phyloP scores from a whole-genome alignment of 192 early-diverging fungal species.

The Backusella morwellensis region DNA sequence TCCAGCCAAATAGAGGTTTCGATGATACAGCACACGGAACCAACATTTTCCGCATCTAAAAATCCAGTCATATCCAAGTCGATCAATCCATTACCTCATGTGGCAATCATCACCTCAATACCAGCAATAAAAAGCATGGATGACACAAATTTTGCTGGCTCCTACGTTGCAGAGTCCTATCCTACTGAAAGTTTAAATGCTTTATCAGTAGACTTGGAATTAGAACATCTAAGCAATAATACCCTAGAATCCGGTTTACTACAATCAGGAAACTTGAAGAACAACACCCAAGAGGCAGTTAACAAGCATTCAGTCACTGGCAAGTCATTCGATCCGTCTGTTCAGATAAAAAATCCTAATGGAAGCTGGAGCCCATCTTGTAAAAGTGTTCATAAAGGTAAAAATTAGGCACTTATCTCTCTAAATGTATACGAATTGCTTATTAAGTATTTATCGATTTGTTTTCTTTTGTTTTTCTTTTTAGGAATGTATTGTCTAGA shows the following conservation, averaged over 20 bases:
- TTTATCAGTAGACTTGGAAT: not conserved
- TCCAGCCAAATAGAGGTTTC: not conserved
- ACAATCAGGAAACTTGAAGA: not conserved
- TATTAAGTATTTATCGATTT: not conserved
- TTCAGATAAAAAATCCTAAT: not conserved
- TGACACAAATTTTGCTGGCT: not conserved
- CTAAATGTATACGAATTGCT: not conserved
- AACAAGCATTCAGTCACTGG: not conserved
- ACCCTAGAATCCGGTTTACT: not conserved
- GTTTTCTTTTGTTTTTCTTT: not conserved
- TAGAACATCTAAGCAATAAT: not conserved
- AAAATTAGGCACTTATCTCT: not conserved
- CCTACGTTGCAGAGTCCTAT: not conserved
- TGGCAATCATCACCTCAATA: not conserved
- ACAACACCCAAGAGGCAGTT: not conserved
- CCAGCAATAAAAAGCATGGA: not conserved
- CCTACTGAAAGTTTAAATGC: not conserved
- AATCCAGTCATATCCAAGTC: not conserved
- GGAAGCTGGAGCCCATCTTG: conserved; percentile 6
- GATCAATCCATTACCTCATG: not conserved
- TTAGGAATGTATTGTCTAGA: conserved; percentile 9
- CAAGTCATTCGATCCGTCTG: not conserved
- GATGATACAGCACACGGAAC: not conserved
- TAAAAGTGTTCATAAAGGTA: conserved; percentile 7
- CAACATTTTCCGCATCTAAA: not conserved